Conservation (phyloP, 2,329 filamentous ascomycete species). For the Colletotrichum sp. region DNA sequence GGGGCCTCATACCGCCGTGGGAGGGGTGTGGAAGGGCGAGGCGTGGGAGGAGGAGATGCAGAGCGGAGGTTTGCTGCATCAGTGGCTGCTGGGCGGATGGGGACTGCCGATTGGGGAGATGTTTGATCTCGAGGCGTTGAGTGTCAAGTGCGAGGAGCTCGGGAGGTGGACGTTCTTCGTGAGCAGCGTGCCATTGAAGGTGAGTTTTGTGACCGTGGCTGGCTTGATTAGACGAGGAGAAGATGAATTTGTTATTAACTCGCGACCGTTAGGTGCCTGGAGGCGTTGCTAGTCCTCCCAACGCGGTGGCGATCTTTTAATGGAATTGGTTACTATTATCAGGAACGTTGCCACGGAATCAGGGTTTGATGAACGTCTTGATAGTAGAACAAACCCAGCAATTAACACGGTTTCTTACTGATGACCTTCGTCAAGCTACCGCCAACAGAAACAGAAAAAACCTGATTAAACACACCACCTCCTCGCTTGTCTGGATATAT, state of each 20-base stretch:
- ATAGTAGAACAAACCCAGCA: neutral
- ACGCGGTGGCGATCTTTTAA: constrained; percentile 40
- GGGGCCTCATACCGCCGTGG: constrained; percentile 23
- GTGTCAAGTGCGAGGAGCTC: constrained; percentile 33
- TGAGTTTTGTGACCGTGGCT: neutral
- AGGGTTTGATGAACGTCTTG: neutral
- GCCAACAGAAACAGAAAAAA: neutral
- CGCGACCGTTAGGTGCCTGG: constrained; percentile 31
- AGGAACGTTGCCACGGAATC: neutral
- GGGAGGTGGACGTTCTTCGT: constrained; percentile 46
- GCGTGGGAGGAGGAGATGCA: constrained; percentile 24
- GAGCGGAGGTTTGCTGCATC: constrained; percentile 29
- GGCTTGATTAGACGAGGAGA: neutral
- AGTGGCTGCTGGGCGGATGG: constrained; percentile 53
- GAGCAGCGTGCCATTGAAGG: constrained; percentile 39
- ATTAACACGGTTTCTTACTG: neutral
- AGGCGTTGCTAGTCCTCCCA: constrained; percentile 42
- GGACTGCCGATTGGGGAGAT: constrained; percentile 56
- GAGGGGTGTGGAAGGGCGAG: constrained; percentile 1
- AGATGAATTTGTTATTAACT: neutral
- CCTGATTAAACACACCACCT: neutral
- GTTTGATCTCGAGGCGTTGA: constrained; percentile 48
- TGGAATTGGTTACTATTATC: neutral
- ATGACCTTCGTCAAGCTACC: neutral
- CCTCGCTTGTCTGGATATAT: neutral